A percentile compares a stretch with the other conserved stretches of the same genome.
Evolutionary conservation across 2,329 filamentous ascomycete species (phyloP).

Genomic region (Aspergillus terreus): DNA sequence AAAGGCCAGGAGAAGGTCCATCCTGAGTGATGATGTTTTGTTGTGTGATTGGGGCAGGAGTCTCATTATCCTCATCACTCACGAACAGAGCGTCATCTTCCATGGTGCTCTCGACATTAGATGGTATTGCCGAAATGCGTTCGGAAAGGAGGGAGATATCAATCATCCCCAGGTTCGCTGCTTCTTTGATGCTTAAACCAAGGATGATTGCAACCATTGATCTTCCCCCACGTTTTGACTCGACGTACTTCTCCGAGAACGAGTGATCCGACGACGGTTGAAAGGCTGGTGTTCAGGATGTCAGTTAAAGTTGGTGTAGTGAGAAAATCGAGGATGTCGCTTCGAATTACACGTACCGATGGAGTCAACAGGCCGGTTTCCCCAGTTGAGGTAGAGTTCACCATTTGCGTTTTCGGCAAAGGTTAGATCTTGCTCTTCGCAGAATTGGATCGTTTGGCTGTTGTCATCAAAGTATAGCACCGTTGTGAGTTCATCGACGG

Average conservation of each 20-base stretch:
- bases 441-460: conserved; percentile 53
- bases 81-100: conserved; percentile 36
- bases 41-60: conserved; percentile 20
- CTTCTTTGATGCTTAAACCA: conserved; percentile 52
- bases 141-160: conserved; percentile 36
- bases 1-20: conserved; percentile 9
- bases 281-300: conserved; percentile 30
- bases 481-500: conserved; percentile 48
- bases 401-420: conserved; percentile 47
- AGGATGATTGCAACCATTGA: conserved; percentile 55
- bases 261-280: conserved; percentile 47
- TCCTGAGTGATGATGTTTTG: conserved; percentile 12
- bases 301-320: conserved; percentile 12
- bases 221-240: conserved; percentile 55
- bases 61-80: conserved; percentile 33
- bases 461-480: conserved; percentile 55
- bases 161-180: conserved; percentile 48
- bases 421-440: conserved; percentile 50
- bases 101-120: conserved; percentile 17
- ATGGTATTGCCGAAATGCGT: conserved; percentile 18
- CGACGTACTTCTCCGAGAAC: conserved; percentile 54
- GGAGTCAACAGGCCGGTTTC: conserved; percentile 44
- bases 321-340: background rate
- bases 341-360: conserved; percentile 38
- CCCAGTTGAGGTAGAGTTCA: conserved; percentile 50